Conservation (phyloP, 768 basidiomycete genomes). For the Lactarius sp. region DNA sequence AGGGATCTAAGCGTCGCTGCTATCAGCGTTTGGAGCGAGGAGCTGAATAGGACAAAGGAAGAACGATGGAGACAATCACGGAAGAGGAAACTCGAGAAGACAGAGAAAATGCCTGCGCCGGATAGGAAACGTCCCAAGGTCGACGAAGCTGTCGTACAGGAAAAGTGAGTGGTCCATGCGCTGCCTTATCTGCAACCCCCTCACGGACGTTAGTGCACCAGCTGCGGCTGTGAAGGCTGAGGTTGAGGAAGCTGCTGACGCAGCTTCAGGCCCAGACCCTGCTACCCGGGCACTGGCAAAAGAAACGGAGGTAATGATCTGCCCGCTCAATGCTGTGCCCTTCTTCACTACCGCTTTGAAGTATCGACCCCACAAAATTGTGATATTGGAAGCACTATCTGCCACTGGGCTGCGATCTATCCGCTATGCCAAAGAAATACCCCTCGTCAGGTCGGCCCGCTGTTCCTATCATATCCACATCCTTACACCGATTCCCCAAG, state of each 20-base stretch:
- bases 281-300: slow-evolving; percentile 1
- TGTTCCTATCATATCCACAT: neutral
- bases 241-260: neutral
- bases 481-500: slow-evolving; percentile 38
- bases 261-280: neutral
- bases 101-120: slow-evolving; percentile 29
- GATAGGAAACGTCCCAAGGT: slow-evolving; percentile 23
- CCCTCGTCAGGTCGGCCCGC: slow-evolving; percentile 67
- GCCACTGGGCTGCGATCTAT: slow-evolving; percentile 95
- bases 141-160: neutral
- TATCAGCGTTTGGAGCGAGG: slow-evolving; percentile 85
- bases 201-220: slow-evolving; percentile 11
- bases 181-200: neutral
- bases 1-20: slow-evolving; percentile 89
- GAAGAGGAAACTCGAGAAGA: slow-evolving; percentile 43
- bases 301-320: slow-evolving; percentile 17
- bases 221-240: neutral
- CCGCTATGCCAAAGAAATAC: slow-evolving; percentile 96
- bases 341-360: slow-evolving; percentile 26
- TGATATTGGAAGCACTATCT: slow-evolving; percentile 87
- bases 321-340: neutral
- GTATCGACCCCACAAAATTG: slow-evolving; percentile 62
- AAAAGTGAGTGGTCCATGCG: slow-evolving; percentile 1
- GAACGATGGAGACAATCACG: slow-evolving; percentile 51
- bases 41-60: slow-evolving; percentile 57